Evolutionary conservation across 352 stramenopile species (phyloP).

Genomic region (Phytophthora tentaculata): DNA sequence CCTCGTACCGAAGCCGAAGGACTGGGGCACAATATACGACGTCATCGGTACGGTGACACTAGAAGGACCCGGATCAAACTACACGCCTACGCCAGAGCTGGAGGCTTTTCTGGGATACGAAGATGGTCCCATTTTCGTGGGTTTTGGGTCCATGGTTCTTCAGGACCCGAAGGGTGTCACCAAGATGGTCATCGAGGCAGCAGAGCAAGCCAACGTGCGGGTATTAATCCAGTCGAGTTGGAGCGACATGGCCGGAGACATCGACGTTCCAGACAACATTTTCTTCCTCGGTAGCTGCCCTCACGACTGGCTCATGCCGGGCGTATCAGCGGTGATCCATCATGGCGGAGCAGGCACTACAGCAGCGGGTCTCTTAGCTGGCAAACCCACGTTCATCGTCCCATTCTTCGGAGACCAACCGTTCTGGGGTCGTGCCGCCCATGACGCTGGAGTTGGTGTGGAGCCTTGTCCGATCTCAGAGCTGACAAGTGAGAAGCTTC

Average conservation of each 20-base stretch:
- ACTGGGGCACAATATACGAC: constrained; percentile 27
- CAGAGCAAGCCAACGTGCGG: constrained; percentile 7
- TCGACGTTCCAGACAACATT: constrained; percentile 26
- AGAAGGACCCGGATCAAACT: background rate
- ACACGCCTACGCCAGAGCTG: constrained; percentile 18
- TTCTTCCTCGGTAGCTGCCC: constrained; percentile 31
- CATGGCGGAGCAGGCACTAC: constrained; percentile 27
- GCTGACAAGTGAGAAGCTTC: constrained; percentile 75
- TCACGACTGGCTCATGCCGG: constrained; percentile 31
- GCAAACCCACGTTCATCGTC: constrained; percentile 92
- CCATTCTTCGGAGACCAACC: constrained; percentile 95
- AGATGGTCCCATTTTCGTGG: constrained; percentile 25
- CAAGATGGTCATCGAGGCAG: constrained; percentile 31
- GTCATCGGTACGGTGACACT: constrained; percentile 28
- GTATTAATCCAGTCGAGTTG: constrained; percentile 34
- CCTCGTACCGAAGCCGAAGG: constrained; percentile 20
- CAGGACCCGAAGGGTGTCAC: constrained; percentile 19
- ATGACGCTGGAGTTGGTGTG: constrained; percentile 73
- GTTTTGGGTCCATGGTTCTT: constrained; percentile 32
- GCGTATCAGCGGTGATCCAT: constrained; percentile 22
- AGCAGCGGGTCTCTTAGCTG: constrained; percentile 75
- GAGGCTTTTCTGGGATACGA: constrained; percentile 18
- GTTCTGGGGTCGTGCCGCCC: constrained; percentile 90
- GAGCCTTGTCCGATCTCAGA: constrained; percentile 75
- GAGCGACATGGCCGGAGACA: constrained; percentile 30